Base-by-base conservation (phyloP, 1,284 basidiomycete genomes). In the Sporisorium graminicola region DNA sequence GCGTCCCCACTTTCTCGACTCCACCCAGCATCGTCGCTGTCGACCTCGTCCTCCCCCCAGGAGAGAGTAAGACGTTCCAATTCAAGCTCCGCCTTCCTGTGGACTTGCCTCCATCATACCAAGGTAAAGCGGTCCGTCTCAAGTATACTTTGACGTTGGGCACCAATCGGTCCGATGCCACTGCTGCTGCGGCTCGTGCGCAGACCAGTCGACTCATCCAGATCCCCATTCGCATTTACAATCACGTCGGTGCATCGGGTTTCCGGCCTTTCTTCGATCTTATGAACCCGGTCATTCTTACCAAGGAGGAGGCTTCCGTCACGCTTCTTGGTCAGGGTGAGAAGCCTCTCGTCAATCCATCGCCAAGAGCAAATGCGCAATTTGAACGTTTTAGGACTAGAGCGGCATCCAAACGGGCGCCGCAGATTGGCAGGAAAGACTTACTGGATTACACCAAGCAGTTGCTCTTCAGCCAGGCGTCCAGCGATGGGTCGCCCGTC, bases 111-210 rank as follows among this genome's bases (percentile, higher is more conserved):
- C 96, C 96, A 0, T 94, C 94, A 0, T 97, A 93, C 87, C 89
- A 90, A 44, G 96, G 96, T 2, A 91, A 92, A 56, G 89, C 91
- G 1, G 88, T 98, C 72, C 89, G 89, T 78, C 95, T 99, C 85
- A 91, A 91, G 10, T 99, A 98, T 84, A 91, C 94, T 77, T 89
- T 99, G 13, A 88, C 93, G 12, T 89, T 98, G 1, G 94, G 95
- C 1, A 92, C 92, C 0, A 95, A 93, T 86, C 90, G 94, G 4
- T 56, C 79, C 47, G 81, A 74, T 33, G 20, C 42, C 7, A n/a
- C 37, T 29, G 57, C 46, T 24, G 42, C 57, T 5, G 24, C 57
- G 16, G 53, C 26, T 8, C 52, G 64, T 9, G 56, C 87, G 13
- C 90, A 83, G 87, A 89, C 69, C 49, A 94, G 93, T 78, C 88